Evolutionary conservation across 2,329 filamentous ascomycete genomes (phyloP), one percentile per base, ranked within the genome.

Genomic region (Apiospora phragmitis): DNA sequence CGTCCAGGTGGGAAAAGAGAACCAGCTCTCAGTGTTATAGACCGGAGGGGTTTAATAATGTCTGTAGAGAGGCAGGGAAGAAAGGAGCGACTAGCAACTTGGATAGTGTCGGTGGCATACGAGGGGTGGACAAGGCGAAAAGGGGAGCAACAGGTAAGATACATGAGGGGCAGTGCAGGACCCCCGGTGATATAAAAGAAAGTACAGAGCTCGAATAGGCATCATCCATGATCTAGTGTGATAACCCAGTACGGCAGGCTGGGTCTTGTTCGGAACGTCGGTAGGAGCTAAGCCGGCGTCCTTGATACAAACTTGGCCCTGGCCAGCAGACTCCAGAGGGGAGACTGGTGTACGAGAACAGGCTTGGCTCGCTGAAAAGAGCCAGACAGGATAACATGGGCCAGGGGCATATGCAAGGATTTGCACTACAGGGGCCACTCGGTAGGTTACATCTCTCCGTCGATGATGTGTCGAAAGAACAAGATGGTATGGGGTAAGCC

Each of bases 11-110:
- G 76, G 77, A 81, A 47, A 43, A 86, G 84, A 88, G 86, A 87
- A 83, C 86, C 86, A 86, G 86, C 86, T 88, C 85, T 82, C 84
- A 84, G 84, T 80, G 79, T 82, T 82, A 82, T 82, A 83, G 80
- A 80, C 78, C 76, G 79, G 80, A 82, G 79, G 79, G 78, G 80
- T 80, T 81, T 83, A 81, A 81, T 79, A 82, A 79, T 77, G 77
- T 77, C 77, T 73, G 74, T 71, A 71, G 71, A 76, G 77, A 78
- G 73, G 72, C 74, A 72, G 76, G 75, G 73, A 76, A 77, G 80
- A 84, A 87, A 86, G 83, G 85, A 88, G 84, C 79, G 86, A 87
- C 84, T 86, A 81, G 81, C 80, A 80, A 74, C 76, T 77, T 73
- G 78, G 75, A 78, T 76, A 76, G 65, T 74, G 75, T 75, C 78